These are phyloP conservation scores for Coelastrella sp. DNA, from an alignment of 139 green algal species.

Conservation along the genomic window DNA sequence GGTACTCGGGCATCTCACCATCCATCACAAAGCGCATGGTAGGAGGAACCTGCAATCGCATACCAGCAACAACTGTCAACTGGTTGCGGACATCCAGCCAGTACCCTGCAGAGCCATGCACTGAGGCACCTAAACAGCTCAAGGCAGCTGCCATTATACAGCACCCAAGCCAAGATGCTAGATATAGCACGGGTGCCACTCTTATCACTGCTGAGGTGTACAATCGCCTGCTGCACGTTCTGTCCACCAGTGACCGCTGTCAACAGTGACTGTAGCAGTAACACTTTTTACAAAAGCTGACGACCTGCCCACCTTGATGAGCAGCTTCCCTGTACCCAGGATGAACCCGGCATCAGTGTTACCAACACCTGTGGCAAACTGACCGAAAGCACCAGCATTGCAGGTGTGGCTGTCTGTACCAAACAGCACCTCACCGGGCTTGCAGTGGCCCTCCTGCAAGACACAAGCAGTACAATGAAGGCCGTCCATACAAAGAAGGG, in stretches of 20 bases:
- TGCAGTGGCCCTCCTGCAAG: constrained; percentile 87
- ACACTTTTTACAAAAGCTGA: no score
- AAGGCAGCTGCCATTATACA: no score
- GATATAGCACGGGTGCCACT: no score
- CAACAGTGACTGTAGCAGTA: no score
- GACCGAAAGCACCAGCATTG: constrained; percentile 96
- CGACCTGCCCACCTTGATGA: constrained; percentile 87
- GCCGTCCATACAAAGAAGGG: not conserved
- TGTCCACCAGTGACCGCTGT: no score
- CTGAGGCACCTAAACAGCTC: no score
- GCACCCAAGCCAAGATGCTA: no score
- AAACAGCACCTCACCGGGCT: constrained; percentile 95
- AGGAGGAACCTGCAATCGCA: constrained; percentile 80
- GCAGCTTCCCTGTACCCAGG: constrained; percentile 96
- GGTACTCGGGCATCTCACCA: constrained; percentile 94
- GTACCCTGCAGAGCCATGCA: no score
- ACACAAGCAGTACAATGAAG: not conserved
- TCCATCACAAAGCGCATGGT: constrained; percentile 96
- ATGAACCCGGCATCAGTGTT: constrained; percentile 99
- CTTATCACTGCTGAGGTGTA: no score
- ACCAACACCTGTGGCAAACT: constrained; percentile 96
- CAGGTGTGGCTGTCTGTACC: constrained; percentile 98
- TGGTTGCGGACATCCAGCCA: no score
- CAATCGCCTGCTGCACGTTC: no score
- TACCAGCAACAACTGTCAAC: no score